These are phyloP conservation scores for Paraphoma sp. DNA, from an alignment of 2,329 filamentous ascomycete genomes.

Conservation along the genomic window DNA sequence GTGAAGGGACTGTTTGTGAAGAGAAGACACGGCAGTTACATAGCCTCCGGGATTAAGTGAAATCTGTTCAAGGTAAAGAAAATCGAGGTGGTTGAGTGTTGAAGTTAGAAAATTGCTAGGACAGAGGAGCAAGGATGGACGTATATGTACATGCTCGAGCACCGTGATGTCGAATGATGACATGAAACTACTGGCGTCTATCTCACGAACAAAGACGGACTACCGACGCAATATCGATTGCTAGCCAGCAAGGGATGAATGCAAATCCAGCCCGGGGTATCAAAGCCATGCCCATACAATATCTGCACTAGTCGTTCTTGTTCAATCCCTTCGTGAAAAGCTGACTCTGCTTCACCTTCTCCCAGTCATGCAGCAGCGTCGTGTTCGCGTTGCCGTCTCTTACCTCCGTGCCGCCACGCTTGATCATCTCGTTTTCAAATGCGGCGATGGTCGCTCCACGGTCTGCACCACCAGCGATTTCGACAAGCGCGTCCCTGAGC, in stretches of 20 bases:
- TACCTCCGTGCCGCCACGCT: conserved; percentile 41
- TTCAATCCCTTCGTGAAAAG: conserved; percentile 43
- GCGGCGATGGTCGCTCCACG: conserved; percentile 39
- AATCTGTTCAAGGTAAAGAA: no score
- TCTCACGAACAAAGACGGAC: no score
- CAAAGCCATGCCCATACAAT: neutral
- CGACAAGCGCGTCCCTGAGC: conserved; percentile 43
- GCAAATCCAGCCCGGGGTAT: neutral
- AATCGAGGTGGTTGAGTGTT: no score
- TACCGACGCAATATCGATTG: neutral
- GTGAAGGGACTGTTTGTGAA: no score
- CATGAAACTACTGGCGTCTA: no score
- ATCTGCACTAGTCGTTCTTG: conserved; percentile 19
- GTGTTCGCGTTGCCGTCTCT: conserved; percentile 43
- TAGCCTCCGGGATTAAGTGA: no score
- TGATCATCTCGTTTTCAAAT: conserved; percentile 57
- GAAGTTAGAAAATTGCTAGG: no score
- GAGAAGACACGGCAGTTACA: no score
- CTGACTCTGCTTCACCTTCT: conserved; percentile 41
- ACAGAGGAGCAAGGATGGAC: no score
- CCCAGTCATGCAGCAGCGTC: conserved; percentile 46
- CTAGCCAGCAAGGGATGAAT: neutral
- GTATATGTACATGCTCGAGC: no score
- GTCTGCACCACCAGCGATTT: conserved; percentile 26
- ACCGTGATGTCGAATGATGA: no score